Evolutionary conservation across 2,329 filamentous ascomycete genomes (phyloP).

Genomic region (Thelonectria discophora): DNA sequence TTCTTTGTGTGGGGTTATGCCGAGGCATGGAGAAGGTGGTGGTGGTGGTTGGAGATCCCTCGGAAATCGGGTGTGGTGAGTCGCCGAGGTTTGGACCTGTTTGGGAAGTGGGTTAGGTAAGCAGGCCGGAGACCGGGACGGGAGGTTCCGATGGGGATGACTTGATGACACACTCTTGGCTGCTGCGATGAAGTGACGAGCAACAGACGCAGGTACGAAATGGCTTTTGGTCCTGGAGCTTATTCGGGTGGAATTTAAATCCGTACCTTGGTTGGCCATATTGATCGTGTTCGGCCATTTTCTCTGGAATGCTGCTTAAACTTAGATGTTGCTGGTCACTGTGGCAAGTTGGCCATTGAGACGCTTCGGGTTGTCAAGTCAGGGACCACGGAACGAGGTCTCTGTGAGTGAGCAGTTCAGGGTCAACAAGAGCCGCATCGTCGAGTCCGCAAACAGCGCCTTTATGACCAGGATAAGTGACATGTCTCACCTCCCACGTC

Average conservation of each 20-base stretch:
- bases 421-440: too few relatives aligned
- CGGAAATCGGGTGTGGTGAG: constrained; percentile 12
- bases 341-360: too few relatives aligned
- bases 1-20: constrained; percentile 41
- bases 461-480: too few relatives aligned
- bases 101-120: background rate
- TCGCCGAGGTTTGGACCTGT: constrained; percentile 29
- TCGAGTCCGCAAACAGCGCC: too few relatives aligned
- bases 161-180: too few relatives aligned
- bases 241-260: background rate
- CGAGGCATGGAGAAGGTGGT: constrained; percentile 38
- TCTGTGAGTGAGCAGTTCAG: too few relatives aligned
- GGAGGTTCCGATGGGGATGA: too few relatives aligned
- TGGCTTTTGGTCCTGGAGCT: background rate
- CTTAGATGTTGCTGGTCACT: background rate
- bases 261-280: background rate
- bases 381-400: too few relatives aligned
- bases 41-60: constrained; percentile 14
- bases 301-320: background rate
- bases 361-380: too few relatives aligned
- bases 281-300: too few relatives aligned
- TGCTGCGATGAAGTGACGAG: too few relatives aligned
- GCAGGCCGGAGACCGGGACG: background rate
- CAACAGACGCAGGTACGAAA: background rate
- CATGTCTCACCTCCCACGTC: too few relatives aligned